Base-by-base conservation (phyloP, 2,329 filamentous ascomycete species). In the Fusarium avenaceum region DNA sequence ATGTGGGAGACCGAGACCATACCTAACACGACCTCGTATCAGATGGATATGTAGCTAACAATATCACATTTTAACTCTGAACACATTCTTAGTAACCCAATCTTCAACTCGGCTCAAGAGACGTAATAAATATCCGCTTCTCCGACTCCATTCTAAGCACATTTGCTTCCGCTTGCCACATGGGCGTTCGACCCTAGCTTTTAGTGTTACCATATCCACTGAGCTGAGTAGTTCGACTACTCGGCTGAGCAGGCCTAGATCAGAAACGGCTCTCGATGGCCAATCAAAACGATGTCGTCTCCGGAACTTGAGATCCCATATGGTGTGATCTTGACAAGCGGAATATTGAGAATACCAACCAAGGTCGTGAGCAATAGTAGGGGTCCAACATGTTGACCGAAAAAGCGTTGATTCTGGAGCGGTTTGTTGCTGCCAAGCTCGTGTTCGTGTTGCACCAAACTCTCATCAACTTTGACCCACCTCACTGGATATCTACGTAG, bases 91-190 rank as follows among this genome's bases (percentile, higher is more conserved):
- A 57, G 57, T n/a, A 63, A 57, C 30, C 20, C n/a, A n/a, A 35
- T 5, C 13, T 44, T 33, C 17, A 28, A 20, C 20, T 49, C 30
- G 47, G 39, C 26, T 39, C 30, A 39, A n/a, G 20, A 58, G 50
- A 58, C 63, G 63, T 70, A 70, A 70, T 56, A 30, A 13, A 20
- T 55, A 59, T 60, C 53, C 57, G 60, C 48, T 58, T 20, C 17
- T 48, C 19, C 35, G 40, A 15, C 19, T 58, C 38, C 50, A 26
- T 42, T 42, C 24, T 52, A 48, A 2, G 30, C 50, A 30, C 39
- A 38, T 28, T 50, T 49, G 2, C 33, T 43, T 49, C 62, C 58
- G 57, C 57, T 57, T 56, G 67, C 58, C 49, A 56, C 56, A 56
- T 57, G 48, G 44, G 60, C 54, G 47, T 60, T 46, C 30, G 24